Evolutionary conservation across 345 rosid genomes (phyloP), one percentile per base, ranked within the genome.

Genomic region (Salix koriyanagi): DNA sequence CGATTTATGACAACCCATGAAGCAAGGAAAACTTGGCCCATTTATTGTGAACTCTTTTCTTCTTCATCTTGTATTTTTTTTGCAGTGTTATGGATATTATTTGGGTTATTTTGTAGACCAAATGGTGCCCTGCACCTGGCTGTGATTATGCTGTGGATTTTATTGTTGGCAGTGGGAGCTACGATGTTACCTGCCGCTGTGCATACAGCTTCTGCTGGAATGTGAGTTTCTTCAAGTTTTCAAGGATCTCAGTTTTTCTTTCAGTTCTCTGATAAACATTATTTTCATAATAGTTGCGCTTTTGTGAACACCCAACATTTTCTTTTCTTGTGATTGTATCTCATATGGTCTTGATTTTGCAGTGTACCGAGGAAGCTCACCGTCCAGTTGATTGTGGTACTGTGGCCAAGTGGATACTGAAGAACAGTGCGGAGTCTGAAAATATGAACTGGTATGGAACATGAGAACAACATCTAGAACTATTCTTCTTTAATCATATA

Each of bases 91-190:
- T 58, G 10, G 1, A 65, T 58, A 41, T 78, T 36, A 36, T 18
- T 64, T 64, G 70, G 70, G 50, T 70, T 77, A 15, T 52, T 79
- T 68, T 88, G 76, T 80, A 96, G 99, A 92, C 95, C 86, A 96
- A 96, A 79, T 96, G 98, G 99, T 96, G 98, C 84, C 99, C 99
- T 79, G 99, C 99, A 67, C 98, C 98, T 1, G 98, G 98, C 67
- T 96, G 99, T 70, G 98, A 94, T 46, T 84, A 77, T 82, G 99
- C 99, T n/a, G 88, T 96, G 84, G 93, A 94, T 81, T 94, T 91
- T 88, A 77, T 81, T 75, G 88, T 90, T 65, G 98, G 99, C 65
- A 78, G 89, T 83, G 99, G 89, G 79, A 90, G 75, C 79, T 96
- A 76, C 79, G 98, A 94, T 83, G 92, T 96, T 50, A 84, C 89